Percentiles rank a stretch among this genome's conserved stretches.
phyloP scores from a whole-genome alignment of 169 alveolate species.

The Eimeria brunetti region DNA sequence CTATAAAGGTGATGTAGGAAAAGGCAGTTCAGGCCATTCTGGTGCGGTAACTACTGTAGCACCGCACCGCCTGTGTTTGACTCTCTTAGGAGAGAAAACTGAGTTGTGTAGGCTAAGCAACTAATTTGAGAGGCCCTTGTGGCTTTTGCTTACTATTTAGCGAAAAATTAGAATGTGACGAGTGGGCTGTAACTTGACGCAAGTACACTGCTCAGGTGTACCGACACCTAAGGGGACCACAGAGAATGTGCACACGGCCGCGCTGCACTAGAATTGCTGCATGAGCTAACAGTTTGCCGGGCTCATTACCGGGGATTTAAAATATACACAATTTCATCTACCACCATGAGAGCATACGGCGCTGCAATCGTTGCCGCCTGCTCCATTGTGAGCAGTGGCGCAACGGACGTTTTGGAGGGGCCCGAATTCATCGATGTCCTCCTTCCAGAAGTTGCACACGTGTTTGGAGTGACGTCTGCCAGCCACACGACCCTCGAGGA shows the following conservation, averaged over 20 bases:
- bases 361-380: conserved; percentile 64
- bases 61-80: neutral
- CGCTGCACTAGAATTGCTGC: conserved; percentile 68
- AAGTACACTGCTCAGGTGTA: conserved; percentile 51
- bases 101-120: neutral
- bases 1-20: neutral
- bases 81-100: neutral
- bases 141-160: neutral
- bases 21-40: neutral
- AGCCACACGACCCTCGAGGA: conserved; percentile 67
- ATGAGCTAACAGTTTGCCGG: conserved; percentile 64
- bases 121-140: neutral
- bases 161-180: conserved; percentile 21
- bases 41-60: neutral
- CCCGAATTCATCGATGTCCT: conserved; percentile 67
- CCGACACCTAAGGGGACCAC: conserved; percentile 10
- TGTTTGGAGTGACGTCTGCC: conserved; percentile 66
- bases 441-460: conserved; percentile 70
- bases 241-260: conserved; percentile 2
- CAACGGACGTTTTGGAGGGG: conserved; percentile 44
- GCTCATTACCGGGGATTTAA: conserved; percentile 31
- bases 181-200: neutral
- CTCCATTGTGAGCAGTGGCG: conserved; percentile 67
- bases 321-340: conserved; percentile 8
- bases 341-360: conserved; percentile 67